Evolutionary conservation across 176 grass and related monocot species (phyloP).

Genomic region (Aegilops longissima): DNA sequence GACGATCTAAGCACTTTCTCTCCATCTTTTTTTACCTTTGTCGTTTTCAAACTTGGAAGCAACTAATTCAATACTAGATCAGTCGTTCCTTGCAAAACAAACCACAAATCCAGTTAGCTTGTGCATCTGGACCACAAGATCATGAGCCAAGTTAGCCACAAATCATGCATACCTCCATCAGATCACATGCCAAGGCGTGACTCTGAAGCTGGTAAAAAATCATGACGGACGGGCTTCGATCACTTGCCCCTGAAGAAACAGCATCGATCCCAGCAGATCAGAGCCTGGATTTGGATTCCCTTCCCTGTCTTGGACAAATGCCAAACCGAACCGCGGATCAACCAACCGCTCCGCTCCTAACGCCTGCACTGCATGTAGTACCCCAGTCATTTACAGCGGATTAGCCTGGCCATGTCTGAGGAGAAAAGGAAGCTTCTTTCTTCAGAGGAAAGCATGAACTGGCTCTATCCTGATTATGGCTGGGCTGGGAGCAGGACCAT

Average conservation of each 20-base stretch:
- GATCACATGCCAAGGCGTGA: slow-evolving; percentile 45
- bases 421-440: slow-evolving; percentile 52
- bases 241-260: slow-evolving; percentile 46
- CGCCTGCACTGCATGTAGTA: neutral
- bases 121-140: slow-evolving; percentile 37
- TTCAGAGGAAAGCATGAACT: slow-evolving; percentile 35
- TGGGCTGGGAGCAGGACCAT: slow-evolving; percentile 40
- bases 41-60: slow-evolving; percentile 43
- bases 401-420: slow-evolving; percentile 24
- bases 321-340: neutral
- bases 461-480: slow-evolving; percentile 35
- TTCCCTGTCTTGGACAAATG: slow-evolving; percentile 17
- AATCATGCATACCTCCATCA: neutral
- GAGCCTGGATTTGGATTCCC: slow-evolving; percentile 20
- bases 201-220: slow-evolving; percentile 36
- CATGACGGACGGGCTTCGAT: slow-evolving; percentile 37
- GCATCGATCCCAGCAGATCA: slow-evolving; percentile 45
- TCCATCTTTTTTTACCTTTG: neutral
- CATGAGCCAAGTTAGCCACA: slow-evolving; percentile 15
- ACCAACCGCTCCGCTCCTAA: neutral
- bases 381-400: neutral
- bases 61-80: slow-evolving; percentile 34
- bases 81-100: slow-evolving; percentile 37
- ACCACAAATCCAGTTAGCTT: slow-evolving; percentile 30
- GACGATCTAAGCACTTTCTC: slow-evolving; percentile 20